Base-by-base conservation (phyloP, 352 stramenopile species). In the Globisporangium iwayamae region DNA sequence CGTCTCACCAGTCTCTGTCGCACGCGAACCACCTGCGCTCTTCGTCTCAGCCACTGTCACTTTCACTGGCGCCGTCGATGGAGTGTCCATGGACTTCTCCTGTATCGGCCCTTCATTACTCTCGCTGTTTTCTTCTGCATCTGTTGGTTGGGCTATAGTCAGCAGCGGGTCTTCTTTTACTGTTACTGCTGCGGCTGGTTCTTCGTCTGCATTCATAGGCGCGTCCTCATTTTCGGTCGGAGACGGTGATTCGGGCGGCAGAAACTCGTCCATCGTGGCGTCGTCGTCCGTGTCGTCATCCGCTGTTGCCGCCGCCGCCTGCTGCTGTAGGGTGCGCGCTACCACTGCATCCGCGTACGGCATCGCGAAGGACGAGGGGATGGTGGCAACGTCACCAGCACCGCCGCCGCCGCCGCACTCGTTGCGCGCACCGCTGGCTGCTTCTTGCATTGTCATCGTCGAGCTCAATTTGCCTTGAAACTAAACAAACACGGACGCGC, bases 401-500 rank as follows among this genome's bases (percentile, higher is more conserved):
- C 22, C 22, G 5, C 28, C 51, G 11, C 18, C 52, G 34, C 53
- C 53, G 34, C 5, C 52, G 34, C 53, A 34, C 9, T 7, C 53
- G 41, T 47, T 20, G n/a, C 46, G n/a, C 20, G 20, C 46, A 8
- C n/a, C n/a, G 32, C 30, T 43, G 46, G 30, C 56, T 38, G 45
- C 56, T 28, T 63, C 56, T 25, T 14, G 2, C 56, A 39, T 50
- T 13, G 20, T 36, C 55, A 53, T 62, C 11, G 50, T 62, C 25
- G 1, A 28, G 25, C 25, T 28, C 25, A 28, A 28, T 28, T 28
- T 28, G 25, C 1, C 25, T 28, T 2, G 25, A 28, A 6, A 1
- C 56, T 43, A 61, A 63, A 56, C 41, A 38, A 47, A 18, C n/a
- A 30, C 43, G 10, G 28, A 63, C 38, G 39, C 56, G 25, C 56